Base-by-base conservation (phyloP, 768 basidiomycete genomes). In the Tulasnella sp. region DNA sequence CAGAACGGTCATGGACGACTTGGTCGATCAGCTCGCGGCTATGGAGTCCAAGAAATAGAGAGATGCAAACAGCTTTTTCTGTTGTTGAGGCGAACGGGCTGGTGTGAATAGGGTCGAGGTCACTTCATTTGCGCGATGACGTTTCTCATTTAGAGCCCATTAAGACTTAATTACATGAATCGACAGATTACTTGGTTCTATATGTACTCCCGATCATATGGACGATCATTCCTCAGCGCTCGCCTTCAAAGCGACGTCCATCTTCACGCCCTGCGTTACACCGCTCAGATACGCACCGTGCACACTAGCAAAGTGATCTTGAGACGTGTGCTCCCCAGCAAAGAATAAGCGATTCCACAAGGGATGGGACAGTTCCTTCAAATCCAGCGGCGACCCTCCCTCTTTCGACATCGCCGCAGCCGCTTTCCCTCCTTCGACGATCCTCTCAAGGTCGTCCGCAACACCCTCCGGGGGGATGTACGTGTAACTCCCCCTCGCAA, bases 21-120 rank as follows among this genome's bases (percentile, higher is more conserved):
- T 94, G 35, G 91, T 93, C n/a, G 87, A 91, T 76, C 88, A 90
- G 75, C 82, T 95, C 52, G 92, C 90, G 40, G 88, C 84, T 34
- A 79, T 95, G 78, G 88, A 88, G 52, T 59, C 19, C 6, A 59
- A 3, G n/a, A 59, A 11, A 12, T 17, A 59, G 14, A 26, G 22
- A 7, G 8, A 40, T 40, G 8, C 16, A 29, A 12, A 4, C 17
- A 52, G n/a, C 26, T 11, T n/a, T n/a, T n/a, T n/a, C n/a, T n/a
- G n/a, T n/a, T n/a, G n/a, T n/a, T n/a, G n/a, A n/a, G n/a, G n/a
- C n/a, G n/a, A n/a, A n/a, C n/a, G n/a, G n/a, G n/a, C n/a, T n/a
- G n/a, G n/a, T n/a, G n/a, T n/a, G n/a, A n/a, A n/a, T n/a, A n/a
- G n/a, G n/a, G n/a, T n/a, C n/a, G n/a, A n/a, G n/a, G n/a, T n/a